These are phyloP conservation scores for Talaromyces sp. DNA, from an alignment of 2,329 filamentous ascomycete genomes.

Conservation along the genomic window DNA sequence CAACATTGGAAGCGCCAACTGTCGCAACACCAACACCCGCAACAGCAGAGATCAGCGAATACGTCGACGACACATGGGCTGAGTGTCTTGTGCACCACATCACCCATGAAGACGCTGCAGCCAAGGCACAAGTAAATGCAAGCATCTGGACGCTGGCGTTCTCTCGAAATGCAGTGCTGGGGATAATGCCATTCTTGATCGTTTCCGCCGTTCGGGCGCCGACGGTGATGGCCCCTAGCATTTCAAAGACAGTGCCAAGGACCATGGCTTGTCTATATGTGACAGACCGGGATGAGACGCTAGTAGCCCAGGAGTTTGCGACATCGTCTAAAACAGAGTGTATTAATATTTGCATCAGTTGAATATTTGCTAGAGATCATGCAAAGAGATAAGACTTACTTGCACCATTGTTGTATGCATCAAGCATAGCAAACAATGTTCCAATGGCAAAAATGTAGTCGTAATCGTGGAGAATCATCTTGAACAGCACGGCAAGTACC, in stretches of 20 bases:
- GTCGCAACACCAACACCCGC: slow-evolving; percentile 65
- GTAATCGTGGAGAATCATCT: slow-evolving; percentile 57
- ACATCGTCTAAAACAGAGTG: slow-evolving; percentile 60
- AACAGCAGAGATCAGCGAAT: slow-evolving; percentile 62
- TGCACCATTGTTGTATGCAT: slow-evolving; percentile 74
- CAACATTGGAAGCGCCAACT: slow-evolving; percentile 55
- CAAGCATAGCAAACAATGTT: slow-evolving; percentile 69
- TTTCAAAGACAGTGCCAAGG: slow-evolving; percentile 9
- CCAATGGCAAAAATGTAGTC: slow-evolving; percentile 70
- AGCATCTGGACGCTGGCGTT: slow-evolving; percentile 64
- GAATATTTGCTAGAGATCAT: too few relatives aligned
- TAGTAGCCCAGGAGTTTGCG: slow-evolving; percentile 76
- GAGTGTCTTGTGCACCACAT: slow-evolving; percentile 75
- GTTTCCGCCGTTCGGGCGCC: slow-evolving; percentile 60
- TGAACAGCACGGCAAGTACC: slow-evolving; percentile 23
- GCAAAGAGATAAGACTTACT: slow-evolving; percentile 48
- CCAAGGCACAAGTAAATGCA: slow-evolving; percentile 60
- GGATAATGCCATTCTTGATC: slow-evolving; percentile 75
- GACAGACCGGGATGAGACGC: slow-evolving; percentile 67
- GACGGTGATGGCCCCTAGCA: slow-evolving; percentile 50
- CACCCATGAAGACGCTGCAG: slow-evolving; percentile 65
- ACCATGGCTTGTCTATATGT: slow-evolving; percentile 10
- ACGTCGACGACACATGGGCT: slow-evolving; percentile 65
- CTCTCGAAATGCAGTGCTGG: slow-evolving; percentile 51
- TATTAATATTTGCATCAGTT: slow-evolving; percentile 10